These are phyloP conservation scores for Colletotrichum abscissum DNA, from an alignment of 2,329 filamentous ascomycete species.

Conservation along the genomic window DNA sequence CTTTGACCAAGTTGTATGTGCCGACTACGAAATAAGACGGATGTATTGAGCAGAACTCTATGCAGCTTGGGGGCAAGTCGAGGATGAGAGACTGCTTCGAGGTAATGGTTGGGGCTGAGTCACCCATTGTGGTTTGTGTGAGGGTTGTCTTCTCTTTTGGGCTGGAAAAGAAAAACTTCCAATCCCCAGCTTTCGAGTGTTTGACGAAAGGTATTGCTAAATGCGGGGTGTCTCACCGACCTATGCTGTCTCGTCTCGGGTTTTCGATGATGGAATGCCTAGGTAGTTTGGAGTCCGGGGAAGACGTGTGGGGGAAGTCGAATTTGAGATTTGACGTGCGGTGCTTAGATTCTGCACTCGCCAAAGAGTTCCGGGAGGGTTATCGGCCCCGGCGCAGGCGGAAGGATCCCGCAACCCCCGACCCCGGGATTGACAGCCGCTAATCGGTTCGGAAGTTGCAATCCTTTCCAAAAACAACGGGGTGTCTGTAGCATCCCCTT, in stretches of 20 bases:
- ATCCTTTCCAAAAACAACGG: not conserved
- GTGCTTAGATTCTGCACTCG: not conserved
- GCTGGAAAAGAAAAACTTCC: not conserved
- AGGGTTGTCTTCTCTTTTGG: not conserved
- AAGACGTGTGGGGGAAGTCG: constrained; percentile 30
- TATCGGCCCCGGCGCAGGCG: constrained; percentile 19
- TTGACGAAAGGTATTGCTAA: not conserved
- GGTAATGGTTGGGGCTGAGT: constrained; percentile 41
- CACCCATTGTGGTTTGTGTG: not conserved
- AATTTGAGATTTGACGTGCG: not conserved
- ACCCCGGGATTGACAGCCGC: constrained; percentile 14
- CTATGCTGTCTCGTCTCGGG: not conserved
- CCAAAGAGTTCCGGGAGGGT: constrained; percentile 1
- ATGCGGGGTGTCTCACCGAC: not conserved
- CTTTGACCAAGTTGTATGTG: constrained; percentile 80
- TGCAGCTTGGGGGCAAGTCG: constrained; percentile 79
- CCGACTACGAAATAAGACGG: constrained; percentile 80
- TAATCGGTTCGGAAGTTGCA: constrained; percentile 9
- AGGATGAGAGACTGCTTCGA: constrained; percentile 64
- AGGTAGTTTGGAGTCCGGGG: not conserved
- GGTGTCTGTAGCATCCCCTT: not conserved
- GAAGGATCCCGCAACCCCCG: constrained; percentile 20
- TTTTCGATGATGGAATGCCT: not conserved
- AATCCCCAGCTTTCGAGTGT: not conserved
- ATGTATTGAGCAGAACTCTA: constrained; percentile 76